phyloP scores from a whole-genome alignment of 2,329 filamentous ascomycete species.

The Epichloe coenophiala region DNA sequence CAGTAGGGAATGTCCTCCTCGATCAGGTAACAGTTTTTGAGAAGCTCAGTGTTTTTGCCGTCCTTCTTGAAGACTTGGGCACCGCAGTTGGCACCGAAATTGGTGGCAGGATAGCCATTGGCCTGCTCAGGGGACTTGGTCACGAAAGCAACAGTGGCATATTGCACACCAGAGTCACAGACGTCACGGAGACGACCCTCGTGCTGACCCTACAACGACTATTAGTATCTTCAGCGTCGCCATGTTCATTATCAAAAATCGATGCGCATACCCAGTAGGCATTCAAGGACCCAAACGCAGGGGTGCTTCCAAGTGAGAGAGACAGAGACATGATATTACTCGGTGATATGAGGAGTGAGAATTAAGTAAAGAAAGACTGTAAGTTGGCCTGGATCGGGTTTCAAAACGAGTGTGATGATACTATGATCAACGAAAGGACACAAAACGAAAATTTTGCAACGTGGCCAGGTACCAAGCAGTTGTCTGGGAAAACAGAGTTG shows the following conservation, averaged over 20 bases:
- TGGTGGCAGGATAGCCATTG: constrained; percentile 22
- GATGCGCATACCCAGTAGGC: neutral
- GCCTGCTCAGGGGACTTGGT: constrained; percentile 24
- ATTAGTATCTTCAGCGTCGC: neutral
- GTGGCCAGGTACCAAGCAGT: constrained; percentile 17
- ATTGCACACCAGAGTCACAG: constrained; percentile 24
- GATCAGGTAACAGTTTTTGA: constrained; percentile 22
- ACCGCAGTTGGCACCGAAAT: constrained; percentile 26
- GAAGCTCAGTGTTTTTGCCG: constrained; percentile 16
- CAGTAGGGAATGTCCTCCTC: constrained; percentile 28
- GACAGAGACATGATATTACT: constrained; percentile 12
- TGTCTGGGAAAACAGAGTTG: constrained; percentile 8
- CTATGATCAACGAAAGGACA: constrained; percentile 25
- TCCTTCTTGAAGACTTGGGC: neutral
- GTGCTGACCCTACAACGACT: constrained; percentile 20
- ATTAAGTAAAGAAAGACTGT: constrained; percentile 10
- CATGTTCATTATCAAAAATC: neutral
- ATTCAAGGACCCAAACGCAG: constrained; percentile 3
- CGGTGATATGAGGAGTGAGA: neutral
- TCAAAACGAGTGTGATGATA: constrained; percentile 18
- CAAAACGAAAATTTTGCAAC: constrained; percentile 23
- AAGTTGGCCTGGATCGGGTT: constrained; percentile 19
- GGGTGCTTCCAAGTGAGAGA: neutral
- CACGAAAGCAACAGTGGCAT: constrained; percentile 25
- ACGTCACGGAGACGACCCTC: constrained; percentile 18